Conservation (phyloP, 2,329 filamentous ascomycete species). For the Arthroderma uncinatum region DNA sequence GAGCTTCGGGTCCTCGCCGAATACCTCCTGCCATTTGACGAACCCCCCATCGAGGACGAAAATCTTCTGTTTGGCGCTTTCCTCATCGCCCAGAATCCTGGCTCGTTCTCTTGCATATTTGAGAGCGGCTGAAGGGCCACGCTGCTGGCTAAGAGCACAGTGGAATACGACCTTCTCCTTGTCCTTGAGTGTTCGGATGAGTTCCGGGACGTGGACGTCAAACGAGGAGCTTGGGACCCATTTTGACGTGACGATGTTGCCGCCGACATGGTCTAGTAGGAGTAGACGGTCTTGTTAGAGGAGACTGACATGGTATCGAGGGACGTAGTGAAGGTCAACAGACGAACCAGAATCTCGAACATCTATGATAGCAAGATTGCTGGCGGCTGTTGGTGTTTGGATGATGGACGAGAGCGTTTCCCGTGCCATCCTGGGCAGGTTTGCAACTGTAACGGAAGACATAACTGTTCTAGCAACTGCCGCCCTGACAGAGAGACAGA, state of each 20-base stretch:
- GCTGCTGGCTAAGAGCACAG: constrained; percentile 81
- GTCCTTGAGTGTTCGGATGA: constrained; percentile 64
- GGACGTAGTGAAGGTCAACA: constrained; percentile 4
- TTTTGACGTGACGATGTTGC: constrained; percentile 67
- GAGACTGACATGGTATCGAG: not conserved
- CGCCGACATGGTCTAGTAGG: constrained; percentile 67
- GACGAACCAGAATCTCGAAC: constrained; percentile 68
- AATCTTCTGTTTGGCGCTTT: constrained; percentile 53
- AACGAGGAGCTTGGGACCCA: constrained; percentile 66
- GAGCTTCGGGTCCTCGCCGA: constrained; percentile 62
- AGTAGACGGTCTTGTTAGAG: not conserved
- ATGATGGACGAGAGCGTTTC: constrained; percentile 57
- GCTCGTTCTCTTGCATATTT: constrained; percentile 58
- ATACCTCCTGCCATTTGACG: constrained; percentile 73
- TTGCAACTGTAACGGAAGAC: constrained; percentile 50
- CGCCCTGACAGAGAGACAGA: not conserved
- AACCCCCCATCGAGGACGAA: constrained; percentile 78
- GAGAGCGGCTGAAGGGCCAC: constrained; percentile 74
- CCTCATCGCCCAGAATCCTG: constrained; percentile 33
- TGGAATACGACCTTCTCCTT: constrained; percentile 87
- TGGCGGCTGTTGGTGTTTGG: constrained; percentile 38
- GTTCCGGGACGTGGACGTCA: constrained; percentile 65
- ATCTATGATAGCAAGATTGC: constrained; percentile 63
- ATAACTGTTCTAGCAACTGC: constrained; percentile 17
- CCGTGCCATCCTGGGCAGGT: constrained; percentile 56